A percentile compares a stretch with the other conserved stretches of the same genome.
phyloP scores from a whole-genome alignment of 106 monocot species.

The Vanilla planifolia region DNA sequence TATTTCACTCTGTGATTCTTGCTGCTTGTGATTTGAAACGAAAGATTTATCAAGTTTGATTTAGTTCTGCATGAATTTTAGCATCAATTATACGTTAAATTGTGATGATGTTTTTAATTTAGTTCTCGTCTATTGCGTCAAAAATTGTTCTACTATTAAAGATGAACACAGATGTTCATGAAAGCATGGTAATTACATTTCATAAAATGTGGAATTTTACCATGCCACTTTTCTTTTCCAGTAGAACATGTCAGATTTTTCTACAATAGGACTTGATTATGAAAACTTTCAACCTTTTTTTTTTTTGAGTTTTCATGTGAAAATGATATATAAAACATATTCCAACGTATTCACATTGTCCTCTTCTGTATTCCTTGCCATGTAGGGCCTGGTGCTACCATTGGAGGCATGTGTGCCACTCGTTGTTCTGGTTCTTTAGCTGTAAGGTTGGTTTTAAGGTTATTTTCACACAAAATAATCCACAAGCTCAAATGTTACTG shows the following conservation, averaged over 20 bases:
- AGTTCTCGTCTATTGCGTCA: neutral
- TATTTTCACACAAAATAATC: neutral
- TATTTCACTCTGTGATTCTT: neutral
- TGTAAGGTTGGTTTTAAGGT: constrained; percentile 65
- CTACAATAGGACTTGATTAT: too few species aligned
- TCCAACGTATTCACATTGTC: neutral
- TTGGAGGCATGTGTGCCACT: constrained; percentile 99
- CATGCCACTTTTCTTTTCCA: too few species aligned
- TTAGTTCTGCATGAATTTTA: too few species aligned
- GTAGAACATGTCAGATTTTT: too few species aligned
- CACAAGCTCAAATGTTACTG: neutral
- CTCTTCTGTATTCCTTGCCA: constrained; percentile 1
- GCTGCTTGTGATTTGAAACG: neutral
- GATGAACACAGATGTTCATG: neutral
- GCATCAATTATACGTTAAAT: too few species aligned
- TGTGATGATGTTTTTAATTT: neutral
- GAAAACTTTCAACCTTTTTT: too few species aligned
- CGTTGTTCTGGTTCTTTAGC: constrained; percentile 99
- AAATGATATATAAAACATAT: too few species aligned
- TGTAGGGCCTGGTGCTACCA: constrained; percentile 90
- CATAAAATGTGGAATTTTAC: too few species aligned
- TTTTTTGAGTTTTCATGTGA: too few species aligned
- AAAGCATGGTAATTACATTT: too few species aligned
- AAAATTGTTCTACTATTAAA: neutral
- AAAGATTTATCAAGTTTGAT: too few species aligned